Evolutionary conservation across 2,329 filamentous ascomycete genomes (phyloP), one percentile per base, ranked within the genome.

Genomic region (Colletotrichum kahawae): DNA sequence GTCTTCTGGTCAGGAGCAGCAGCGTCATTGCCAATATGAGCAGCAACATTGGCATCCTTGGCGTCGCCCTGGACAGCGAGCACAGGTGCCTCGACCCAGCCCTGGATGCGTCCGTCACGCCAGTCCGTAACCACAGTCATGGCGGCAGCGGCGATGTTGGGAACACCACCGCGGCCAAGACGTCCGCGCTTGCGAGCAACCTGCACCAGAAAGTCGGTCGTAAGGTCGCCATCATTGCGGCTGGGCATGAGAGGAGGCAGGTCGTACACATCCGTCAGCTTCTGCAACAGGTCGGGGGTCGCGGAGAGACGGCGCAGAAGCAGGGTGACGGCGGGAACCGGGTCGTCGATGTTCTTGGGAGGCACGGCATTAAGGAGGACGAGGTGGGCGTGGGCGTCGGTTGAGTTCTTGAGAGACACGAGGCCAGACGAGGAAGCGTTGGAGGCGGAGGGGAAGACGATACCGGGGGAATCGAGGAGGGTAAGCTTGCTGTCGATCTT

Each of bases 61-160:
- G 78, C 80, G n/a, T 88, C 88, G 60, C 70, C 31, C 65, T 74
- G 70, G 10, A 93, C 89, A 21, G 90, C 86, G 75, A 95, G 85
- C 43, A 90, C 89, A 9, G 96, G 95, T 4, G 95, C 91, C 79
- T 95, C 94, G 63, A 93, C 91, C 96, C 96, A 98, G 72, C 96
- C 96, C 85, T 97, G 95, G 80, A 99, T 97, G 67, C 97, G 92
- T 31, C 96, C 96, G 83, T 98, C 96, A 79, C 97, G 92, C 95
- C 97, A 98, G 87, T 99, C 97, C n/a, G 93, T 97, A 73, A 99
- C 92, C 71, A 99, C 96, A 1, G 95, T 94, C 90, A 97, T 96
- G 77, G 96, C 97, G 9, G 97, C 96, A 69, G 94, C 93, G 78
- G 92, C 89, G 74, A 98, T 85, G 84, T 98, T 99, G 57, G 97